Evolutionary conservation across 2,329 filamentous ascomycete genomes (phyloP), one percentile per base, ranked within the genome.

Genomic region (Penicillium sp.): DNA sequence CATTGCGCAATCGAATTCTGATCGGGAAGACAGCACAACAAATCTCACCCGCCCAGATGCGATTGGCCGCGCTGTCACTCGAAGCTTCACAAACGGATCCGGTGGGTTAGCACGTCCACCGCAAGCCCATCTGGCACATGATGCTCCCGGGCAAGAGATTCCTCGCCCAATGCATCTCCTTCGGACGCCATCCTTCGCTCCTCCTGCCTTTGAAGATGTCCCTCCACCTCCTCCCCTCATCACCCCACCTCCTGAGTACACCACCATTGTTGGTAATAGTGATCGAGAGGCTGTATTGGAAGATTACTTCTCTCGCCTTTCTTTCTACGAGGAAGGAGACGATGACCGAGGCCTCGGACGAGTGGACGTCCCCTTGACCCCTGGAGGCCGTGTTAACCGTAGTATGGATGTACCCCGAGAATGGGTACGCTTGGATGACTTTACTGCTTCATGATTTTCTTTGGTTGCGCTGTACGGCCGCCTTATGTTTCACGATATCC

Each of bases 211-310:
- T 68, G 88, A 95, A 60, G 91, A 91, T 5, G 89, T 96, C 52
- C 82, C 86, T 5, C 87, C 90, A 0, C 90, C 90, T 4, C 89
- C 89, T 50, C 86, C 88, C 1, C 73, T 90, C 16, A 80, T 90
- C 62, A 96, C 91, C 0, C 92, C 92, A 1, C 93, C 93, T 8
- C 93, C 93, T 1, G 86, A 89, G 56, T 96, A 97, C 71, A 90
- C 93, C 57, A 81, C 83, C 3, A 90, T 96, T 37, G 85, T 95
- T 1, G 90, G 88, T 16, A 85, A 58, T 79, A 85, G 24, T 81
- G 86, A 75, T 80, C 91, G 71, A 73, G 92, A 77, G 75, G 87
- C 73, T 13, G 84, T 84, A 0, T 74, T 96, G 47, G 90, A 91
- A 1, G 93, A 96, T 68, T 97, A 97, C 73, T 97, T 97, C 71